Conservation (phyloP, 2,329 filamentous ascomycete species). For the Verticillium isaacii region DNA sequence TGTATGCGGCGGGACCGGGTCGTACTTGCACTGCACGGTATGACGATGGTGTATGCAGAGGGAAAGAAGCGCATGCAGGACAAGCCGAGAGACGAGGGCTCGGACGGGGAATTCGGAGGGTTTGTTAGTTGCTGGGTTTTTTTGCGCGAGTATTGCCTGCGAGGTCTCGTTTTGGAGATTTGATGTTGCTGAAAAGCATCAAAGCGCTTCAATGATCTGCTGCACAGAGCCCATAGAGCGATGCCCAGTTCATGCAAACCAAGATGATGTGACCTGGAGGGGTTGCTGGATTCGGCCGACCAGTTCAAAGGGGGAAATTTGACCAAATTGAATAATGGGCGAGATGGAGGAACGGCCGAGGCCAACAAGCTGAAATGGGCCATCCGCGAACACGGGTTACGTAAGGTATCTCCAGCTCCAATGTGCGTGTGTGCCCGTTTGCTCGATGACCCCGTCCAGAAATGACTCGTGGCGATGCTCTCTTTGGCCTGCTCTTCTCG, state of each 20-base stretch:
- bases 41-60: neutral
- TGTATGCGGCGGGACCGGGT: neutral
- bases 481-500: neutral
- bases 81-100: neutral
- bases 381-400: neutral
- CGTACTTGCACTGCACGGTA: neutral
- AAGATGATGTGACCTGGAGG: neutral
- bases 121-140: neutral
- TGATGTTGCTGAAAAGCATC: neutral
- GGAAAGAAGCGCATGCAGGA: neutral
- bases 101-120: neutral
- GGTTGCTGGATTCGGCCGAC: neutral
- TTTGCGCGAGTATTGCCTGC: neutral
- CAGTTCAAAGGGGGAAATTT: neutral
- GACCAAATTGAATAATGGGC: neutral
- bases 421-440: neutral
- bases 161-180: neutral
- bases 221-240: neutral
- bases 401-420: neutral
- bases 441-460: neutral
- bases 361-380: neutral
- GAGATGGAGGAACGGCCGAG: neutral
- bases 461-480: neutral
- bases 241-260: neutral
- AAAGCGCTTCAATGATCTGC: constrained; percentile 5